Conservation (phyloP, 1,139 yeast genomes). For the Lodderomyces beijingensis region DNA sequence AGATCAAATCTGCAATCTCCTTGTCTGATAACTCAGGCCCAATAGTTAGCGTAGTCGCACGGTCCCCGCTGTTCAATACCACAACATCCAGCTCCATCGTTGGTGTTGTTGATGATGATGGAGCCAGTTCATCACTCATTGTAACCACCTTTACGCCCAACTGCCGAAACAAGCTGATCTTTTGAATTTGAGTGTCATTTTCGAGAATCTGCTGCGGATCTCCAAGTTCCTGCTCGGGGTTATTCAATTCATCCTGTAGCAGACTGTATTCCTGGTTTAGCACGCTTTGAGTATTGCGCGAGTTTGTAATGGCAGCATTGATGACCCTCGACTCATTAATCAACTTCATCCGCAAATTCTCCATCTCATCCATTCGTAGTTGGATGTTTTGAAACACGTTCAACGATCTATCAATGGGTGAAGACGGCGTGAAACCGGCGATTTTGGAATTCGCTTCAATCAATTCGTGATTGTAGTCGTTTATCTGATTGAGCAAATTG, state of each 20-base stretch:
- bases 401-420: slow-evolving; percentile 13
- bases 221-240: slow-evolving; percentile 7
- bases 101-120: no score
- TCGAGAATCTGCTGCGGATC: slow-evolving; percentile 20
- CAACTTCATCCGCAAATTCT: slow-evolving; percentile 46
- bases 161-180: slow-evolving; percentile 41
- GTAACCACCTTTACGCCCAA: slow-evolving; percentile 33
- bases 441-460: slow-evolving; percentile 5
- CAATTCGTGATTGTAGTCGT: slow-evolving; percentile 15
- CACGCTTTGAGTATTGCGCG: slow-evolving; percentile 39
- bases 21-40: slow-evolving; percentile 1
- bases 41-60: not conserved
- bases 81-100: slow-evolving; percentile 2
- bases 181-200: slow-evolving; percentile 33
- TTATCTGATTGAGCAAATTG: slow-evolving; percentile 18
- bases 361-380: slow-evolving; percentile 33
- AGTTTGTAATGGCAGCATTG: slow-evolving; percentile 47
- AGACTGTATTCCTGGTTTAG: slow-evolving; percentile 29
- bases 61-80: not conserved
- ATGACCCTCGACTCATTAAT: slow-evolving; percentile 57
- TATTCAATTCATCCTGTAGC: slow-evolving; percentile 19
- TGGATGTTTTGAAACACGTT: slow-evolving; percentile 26
- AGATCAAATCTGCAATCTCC: slow-evolving; percentile 1
- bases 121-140: no score
- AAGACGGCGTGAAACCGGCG: slow-evolving; percentile 1